Evolutionary conservation across 164 flowering plant genomes (phyloP).

Genomic region (Sedum album): DNA sequence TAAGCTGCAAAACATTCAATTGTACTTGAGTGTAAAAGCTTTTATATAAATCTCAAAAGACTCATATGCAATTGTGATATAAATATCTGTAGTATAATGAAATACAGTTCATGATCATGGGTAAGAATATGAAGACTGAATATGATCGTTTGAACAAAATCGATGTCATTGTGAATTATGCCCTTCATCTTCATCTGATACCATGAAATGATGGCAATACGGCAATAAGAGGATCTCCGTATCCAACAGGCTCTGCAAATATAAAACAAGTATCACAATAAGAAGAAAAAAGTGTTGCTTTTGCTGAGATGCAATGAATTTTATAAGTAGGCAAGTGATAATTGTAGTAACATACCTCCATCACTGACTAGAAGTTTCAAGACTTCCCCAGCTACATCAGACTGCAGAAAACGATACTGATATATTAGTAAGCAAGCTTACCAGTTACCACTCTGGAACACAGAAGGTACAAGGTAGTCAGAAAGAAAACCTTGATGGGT

Average conservation of each 20-base stretch:
- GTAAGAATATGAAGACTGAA: neutral
- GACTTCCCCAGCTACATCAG: constrained; percentile 83
- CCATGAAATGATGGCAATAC: constrained; percentile 77
- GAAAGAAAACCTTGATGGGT: constrained; percentile 59
- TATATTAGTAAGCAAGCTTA: constrained; percentile 1
- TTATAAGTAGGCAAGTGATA: neutral
- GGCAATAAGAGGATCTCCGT: constrained; percentile 89
- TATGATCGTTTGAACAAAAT: neutral
- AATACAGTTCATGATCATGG: neutral
- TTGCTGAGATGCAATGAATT: neutral
- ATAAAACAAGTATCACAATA: neutral
- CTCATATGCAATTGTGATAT: neutral
- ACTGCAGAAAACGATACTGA: constrained; percentile 38
- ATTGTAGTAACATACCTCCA: constrained; percentile 45
- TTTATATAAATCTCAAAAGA: too few species aligned
- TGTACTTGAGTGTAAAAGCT: too few species aligned
- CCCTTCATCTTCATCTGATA: constrained; percentile 21
- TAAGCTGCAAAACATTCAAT: too few species aligned
- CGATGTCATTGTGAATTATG: neutral
- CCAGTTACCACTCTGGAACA: neutral
- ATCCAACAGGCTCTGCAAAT: constrained; percentile 79
- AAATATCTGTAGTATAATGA: neutral
- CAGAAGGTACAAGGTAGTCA: neutral
- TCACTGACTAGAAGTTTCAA: constrained; percentile 60
- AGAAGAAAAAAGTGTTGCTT: neutral